A percentile compares a stretch with the other conserved stretches of the same genome.
Conservation (phyloP, 2,329 filamentous ascomycete genomes). For the Arthrocladium fulminans region DNA sequence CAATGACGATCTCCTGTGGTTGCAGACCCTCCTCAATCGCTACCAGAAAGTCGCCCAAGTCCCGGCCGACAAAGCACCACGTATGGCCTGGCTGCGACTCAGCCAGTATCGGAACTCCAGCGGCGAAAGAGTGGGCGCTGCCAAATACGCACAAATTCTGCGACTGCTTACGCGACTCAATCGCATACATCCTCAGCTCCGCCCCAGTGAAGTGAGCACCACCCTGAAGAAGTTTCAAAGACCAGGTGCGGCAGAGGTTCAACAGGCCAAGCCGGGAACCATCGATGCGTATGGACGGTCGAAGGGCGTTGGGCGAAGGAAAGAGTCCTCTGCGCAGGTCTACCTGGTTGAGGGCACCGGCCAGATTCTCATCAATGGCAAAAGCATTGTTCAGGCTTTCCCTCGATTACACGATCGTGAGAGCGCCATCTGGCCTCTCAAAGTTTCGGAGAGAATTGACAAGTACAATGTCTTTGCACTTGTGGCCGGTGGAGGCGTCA, state of each 20-base stretch:
- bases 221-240: constrained; percentile 64
- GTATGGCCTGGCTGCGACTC: constrained; percentile 71
- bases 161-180: constrained; percentile 71
- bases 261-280: constrained; percentile 51
- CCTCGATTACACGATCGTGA: constrained; percentile 86
- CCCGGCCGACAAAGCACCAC: constrained; percentile 55
- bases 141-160: constrained; percentile 71
- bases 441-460: constrained; percentile 71
- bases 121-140: constrained; percentile 63
- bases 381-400: constrained; percentile 72
- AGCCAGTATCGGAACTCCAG: constrained; percentile 63
- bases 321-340: constrained; percentile 74
- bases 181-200: constrained; percentile 69
- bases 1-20: constrained; percentile 69
- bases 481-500: constrained; percentile 78
- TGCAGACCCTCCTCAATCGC: constrained; percentile 63
- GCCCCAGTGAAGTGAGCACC: constrained; percentile 58
- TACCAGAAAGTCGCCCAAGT: constrained; percentile 66
- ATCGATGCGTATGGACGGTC: constrained; percentile 73
- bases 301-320: constrained; percentile 73
- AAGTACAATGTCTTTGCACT: constrained; percentile 95
- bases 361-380: constrained; percentile 82
- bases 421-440: constrained; percentile 85
- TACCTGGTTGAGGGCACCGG: constrained; percentile 89
- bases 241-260: constrained; percentile 61